Base-by-base conservation (phyloP, 148 eudicot genomes). In the Cornus florida region DNA sequence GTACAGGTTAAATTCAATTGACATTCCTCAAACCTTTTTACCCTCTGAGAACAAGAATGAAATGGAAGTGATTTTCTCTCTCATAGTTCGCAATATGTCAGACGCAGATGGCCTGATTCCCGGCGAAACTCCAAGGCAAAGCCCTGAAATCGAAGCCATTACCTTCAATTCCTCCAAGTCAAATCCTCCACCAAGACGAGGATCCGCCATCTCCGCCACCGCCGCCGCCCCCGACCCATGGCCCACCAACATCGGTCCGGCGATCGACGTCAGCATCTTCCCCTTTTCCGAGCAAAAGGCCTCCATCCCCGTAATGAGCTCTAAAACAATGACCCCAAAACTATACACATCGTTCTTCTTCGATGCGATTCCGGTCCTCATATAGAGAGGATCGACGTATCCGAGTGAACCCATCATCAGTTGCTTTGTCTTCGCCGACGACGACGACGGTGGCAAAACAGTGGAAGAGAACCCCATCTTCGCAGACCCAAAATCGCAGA, bases 401-500 rank as follows among this genome's bases (percentile, higher is more conserved):
- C 98, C 98, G 0, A 94, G 98, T 0, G 98, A 94, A 20, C 98
- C 98, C 87, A 86, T 69, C 87, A 94, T 91, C 71, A 86, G 65
- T 4, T 67, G 59, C 7, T 81, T 80, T 19, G 19, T 62, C 65
- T 10, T 60, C 20, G 22, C 2, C 22, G 66, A 1, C 0, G 91
- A 86, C 13, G 89, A 78, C 0, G 92, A 86, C 14, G 89, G 82
- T 6, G 88, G 91, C 41, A 78, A 70, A 22, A 86, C 76, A 39
- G 71, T 70, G 0, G 98, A 88, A 0, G 93, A 86, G 72, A 92
- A 89, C 2, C 94, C 96, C 89, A 86, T 81, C 60, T 87, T 92
- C 1, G 98, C 87, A 0, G 89, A 90, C 39, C 98, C 98, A 71
- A 94, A 92, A 71, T 92, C 98, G 67, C 97, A 94, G 8, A 94